These are phyloP conservation scores for Echinosophora koreensis DNA, from an alignment of 306 rosid genomes.

Conservation along the genomic window DNA sequence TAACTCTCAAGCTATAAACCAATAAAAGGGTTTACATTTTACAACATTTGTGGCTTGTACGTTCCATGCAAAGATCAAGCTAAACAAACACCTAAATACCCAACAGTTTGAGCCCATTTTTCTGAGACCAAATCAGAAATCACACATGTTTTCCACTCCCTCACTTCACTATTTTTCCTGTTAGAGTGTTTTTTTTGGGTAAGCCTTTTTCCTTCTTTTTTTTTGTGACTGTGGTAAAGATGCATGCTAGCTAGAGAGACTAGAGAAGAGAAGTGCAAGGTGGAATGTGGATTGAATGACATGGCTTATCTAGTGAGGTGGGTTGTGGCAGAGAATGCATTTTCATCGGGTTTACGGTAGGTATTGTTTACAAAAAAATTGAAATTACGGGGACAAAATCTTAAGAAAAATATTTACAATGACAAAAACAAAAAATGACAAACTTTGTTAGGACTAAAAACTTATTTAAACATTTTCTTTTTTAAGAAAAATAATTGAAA, in stretches of 20 bases:
- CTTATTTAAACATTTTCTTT: too few relatives aligned
- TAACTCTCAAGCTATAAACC: conserved; percentile 37
- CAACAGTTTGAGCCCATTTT: conserved; percentile 35
- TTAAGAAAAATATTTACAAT: too few relatives aligned
- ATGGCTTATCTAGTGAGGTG: conserved; percentile 38
- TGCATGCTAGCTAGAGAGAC: conserved; percentile 27
- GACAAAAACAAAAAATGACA: too few relatives aligned
- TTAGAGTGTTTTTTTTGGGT: too few relatives aligned
- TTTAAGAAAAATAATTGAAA: too few relatives aligned
- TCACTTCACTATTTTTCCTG: conserved; percentile 19
- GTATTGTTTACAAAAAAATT: too few relatives aligned
- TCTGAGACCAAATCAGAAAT: conserved; percentile 20
- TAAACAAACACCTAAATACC: conserved; percentile 48
- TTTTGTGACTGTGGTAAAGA: conserved; percentile 8
- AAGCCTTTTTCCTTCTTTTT: too few relatives aligned
- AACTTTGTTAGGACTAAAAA: too few relatives aligned
- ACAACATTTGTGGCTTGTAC: conserved; percentile 39
- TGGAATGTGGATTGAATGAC: conserved; percentile 18
- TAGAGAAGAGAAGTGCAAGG: conserved; percentile 29
- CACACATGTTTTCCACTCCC: conserved; percentile 30
- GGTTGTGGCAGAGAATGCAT: conserved; percentile 38
- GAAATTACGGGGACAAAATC: too few relatives aligned
- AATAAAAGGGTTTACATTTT: conserved; percentile 42
- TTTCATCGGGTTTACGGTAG: neutral
- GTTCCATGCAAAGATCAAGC: conserved; percentile 57